A percentile compares a stretch with the other conserved stretches of the same genome.
These are phyloP conservation scores for Lachnellula cervina DNA, from an alignment of 2,329 filamentous ascomycete species.

Conservation along the genomic window DNA sequence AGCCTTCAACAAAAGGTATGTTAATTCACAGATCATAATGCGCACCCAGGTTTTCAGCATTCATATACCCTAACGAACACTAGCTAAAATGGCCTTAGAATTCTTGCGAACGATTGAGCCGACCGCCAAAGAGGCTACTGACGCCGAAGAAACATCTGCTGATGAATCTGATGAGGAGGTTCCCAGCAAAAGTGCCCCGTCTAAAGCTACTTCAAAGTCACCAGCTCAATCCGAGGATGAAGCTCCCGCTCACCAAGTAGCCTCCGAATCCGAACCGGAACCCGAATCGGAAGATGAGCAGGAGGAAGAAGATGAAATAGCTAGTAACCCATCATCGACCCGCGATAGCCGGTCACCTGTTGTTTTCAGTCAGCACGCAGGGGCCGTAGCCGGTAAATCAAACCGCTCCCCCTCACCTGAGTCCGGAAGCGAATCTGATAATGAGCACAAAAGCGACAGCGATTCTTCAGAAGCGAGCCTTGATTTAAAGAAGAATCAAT, in stretches of 20 bases:
- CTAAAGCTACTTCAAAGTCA: not conserved
- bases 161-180: not conserved
- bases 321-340: slow-evolving; percentile 19
- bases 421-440: not conserved
- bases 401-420: not conserved
- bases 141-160: not conserved
- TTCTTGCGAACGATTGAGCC: not conserved
- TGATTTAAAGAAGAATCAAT: not conserved
- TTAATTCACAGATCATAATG: not conserved
- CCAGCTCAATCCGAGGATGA: not conserved
- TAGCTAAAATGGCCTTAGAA: not conserved
- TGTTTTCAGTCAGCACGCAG: slow-evolving; percentile 19
- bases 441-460: not conserved
- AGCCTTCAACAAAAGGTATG: not conserved
- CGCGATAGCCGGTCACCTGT: slow-evolving; percentile 29
- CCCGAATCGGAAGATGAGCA: not conserved
- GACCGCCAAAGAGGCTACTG: not conserved
- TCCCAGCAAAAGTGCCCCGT: not conserved
- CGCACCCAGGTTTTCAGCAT: too few species aligned
- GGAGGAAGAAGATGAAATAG: slow-evolving; percentile 12
- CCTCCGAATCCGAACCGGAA: not conserved
- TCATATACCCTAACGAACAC: not conserved
- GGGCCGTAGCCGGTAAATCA: not conserved
- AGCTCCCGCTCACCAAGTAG: not conserved
- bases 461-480: not conserved